These are phyloP conservation scores for Stylosanthes scabra DNA, from an alignment of 331 rosid genomes.

Conservation along the genomic window DNA sequence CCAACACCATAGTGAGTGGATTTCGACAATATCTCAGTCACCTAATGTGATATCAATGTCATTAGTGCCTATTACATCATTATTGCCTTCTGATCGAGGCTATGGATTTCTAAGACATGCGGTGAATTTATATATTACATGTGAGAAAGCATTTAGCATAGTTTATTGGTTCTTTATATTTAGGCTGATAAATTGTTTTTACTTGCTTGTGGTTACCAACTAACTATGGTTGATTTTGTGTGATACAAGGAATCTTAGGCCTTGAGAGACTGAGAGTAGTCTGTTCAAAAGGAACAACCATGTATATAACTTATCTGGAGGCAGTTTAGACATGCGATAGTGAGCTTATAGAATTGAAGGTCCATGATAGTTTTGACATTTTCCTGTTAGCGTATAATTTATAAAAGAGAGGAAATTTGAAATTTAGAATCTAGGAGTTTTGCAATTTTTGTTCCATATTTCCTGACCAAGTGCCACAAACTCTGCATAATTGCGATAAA, in stretches of 20 bases:
- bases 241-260: neutral
- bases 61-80: constrained; percentile 84
- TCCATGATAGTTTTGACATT: neutral
- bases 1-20: constrained; percentile 82
- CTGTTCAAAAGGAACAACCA: neutral
- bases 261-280: neutral
- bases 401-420: neutral
- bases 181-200: neutral
- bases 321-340: neutral
- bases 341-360: neutral
- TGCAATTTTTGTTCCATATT: neutral
- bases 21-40: constrained; percentile 75
- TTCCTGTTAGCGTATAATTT: neutral
- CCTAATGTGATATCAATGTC: constrained; percentile 84
- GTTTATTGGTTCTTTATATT: neutral
- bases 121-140: constrained; percentile 66
- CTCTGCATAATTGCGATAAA: neutral
- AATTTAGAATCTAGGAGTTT: neutral
- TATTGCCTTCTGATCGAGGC: constrained; percentile 56
- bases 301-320: neutral
- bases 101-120: constrained; percentile 69
- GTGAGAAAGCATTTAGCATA: constrained; percentile 45
- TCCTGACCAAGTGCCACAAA: neutral
- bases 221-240: constrained; percentile 1
- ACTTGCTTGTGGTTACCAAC: neutral